Base-by-base conservation (phyloP, 495 filamentous ascomycete genomes). In the Penicillium steckii region DNA sequence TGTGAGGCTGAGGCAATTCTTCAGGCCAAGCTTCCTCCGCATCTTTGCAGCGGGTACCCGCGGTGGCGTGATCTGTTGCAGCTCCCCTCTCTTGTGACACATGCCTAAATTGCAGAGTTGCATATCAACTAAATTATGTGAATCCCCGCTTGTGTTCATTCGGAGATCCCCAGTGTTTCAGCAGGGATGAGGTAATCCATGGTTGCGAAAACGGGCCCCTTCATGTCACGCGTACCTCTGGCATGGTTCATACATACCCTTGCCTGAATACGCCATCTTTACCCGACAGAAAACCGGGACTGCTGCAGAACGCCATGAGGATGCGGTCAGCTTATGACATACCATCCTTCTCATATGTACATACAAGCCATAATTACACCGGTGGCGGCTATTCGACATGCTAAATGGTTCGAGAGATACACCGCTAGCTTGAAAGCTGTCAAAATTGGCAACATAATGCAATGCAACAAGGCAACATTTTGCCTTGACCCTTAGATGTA, bases 81-180 rank as follows among this genome's bases (percentile, higher is more conserved):
- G 18, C 29, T 21, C 18, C 35, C n/a, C 44, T 18, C 6, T 38
- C 48, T 33, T 54, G 56, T 56, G 43, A 56, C 40, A 59, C 55
- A 45, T 54, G 40, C 29, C 38, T 18, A 56, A 50, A 57, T 53
- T 62, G 48, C 50, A 50, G 38, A 44, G 49, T 49, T 53, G 48
- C 52, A 49, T 46, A 46, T 52, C 18, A 37, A 23, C 25, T 29
- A 19, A 50, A 45, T 13, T 30, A 45, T 40, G 19, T 49, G 38
- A 26, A 35, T 35, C 23, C 13, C 29, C 25, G 5, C 44, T 17
- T 24, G 23, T 10, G 17, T 33, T 3, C 27, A 4, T 17, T 12
- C 15, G 13, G 23, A 44, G 27, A 18, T 44, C 42, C 22, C 42
- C 42, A 17, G 23, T 41, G 38, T 41, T 41, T 41, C 38, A 23